Evolutionary conservation across 208 protist species (phyloP).

Genomic region (Acanthamoeba culbertsoni): DNA sequence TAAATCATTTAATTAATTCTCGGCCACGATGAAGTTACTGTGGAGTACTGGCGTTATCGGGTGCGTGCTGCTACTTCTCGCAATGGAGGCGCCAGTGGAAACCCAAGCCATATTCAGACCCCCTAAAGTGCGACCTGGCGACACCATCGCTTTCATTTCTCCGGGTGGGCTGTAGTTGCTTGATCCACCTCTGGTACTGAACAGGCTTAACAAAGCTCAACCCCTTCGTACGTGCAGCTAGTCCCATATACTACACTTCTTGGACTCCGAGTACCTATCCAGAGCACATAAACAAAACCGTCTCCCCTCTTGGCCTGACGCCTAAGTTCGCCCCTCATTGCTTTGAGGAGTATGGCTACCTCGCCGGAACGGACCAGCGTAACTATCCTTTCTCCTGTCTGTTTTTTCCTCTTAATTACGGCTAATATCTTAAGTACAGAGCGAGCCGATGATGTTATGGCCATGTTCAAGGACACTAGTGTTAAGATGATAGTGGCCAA

Average conservation of each 20-base stretch:
- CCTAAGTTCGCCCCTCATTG: neutral
- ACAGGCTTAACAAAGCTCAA: neutral
- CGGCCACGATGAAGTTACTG: neutral
- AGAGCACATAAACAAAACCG: neutral
- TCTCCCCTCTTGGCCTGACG: neutral
- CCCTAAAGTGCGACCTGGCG: neutral
- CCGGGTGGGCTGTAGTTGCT: neutral
- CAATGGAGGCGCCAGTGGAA: neutral
- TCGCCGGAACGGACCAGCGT: conserved; percentile 11
- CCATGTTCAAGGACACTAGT: conserved; percentile 8
- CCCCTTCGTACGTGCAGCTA: neutral
- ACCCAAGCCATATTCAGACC: neutral
- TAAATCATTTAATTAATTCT: neutral
- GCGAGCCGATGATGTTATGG: conserved; percentile 33
- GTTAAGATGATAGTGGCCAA: conserved; percentile 59
- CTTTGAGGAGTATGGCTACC: conserved; percentile 54
- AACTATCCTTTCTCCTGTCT: neutral
- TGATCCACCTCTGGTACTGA: neutral
- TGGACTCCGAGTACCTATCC: neutral
- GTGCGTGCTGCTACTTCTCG: neutral
- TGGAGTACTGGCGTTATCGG: neutral
- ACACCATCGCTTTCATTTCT: conserved; percentile 46
- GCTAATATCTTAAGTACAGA: neutral
- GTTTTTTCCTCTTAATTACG: neutral
- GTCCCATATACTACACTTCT: conserved; percentile 1